These are phyloP conservation scores for Penicillium sp. DNA, from an alignment of 2,329 filamentous ascomycete species.

Conservation along the genomic window DNA sequence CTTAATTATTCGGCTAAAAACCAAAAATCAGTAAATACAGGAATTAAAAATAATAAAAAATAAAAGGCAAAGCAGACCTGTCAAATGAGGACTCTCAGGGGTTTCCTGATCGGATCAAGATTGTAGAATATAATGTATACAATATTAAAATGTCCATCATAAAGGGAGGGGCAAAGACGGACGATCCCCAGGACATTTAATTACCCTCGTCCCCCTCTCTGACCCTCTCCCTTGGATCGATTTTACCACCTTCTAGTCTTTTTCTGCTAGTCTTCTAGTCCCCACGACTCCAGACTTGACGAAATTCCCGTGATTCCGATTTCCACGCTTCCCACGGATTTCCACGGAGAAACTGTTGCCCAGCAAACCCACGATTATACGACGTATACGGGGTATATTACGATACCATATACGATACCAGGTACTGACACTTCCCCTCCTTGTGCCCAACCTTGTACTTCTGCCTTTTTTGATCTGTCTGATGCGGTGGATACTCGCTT, in stretches of 20 bases:
- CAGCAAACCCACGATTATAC: too few relatives aligned
- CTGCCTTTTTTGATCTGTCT: constrained; percentile 21
- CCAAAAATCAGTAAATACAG: constrained; percentile 1
- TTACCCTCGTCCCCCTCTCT: neutral
- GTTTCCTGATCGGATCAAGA: neutral
- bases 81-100: constrained; percentile 22
- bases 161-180: constrained; percentile 25
- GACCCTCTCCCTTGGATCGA: neutral
- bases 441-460: constrained; percentile 13
- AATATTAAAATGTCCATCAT: neutral
- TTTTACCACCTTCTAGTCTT: constrained; percentile 3
- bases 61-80: constrained; percentile 26
- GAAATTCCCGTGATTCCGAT: too few relatives aligned
- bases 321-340: too few relatives aligned
- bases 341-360: too few relatives aligned
- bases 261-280: neutral
- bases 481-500: constrained; percentile 12
- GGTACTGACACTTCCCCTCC: constrained; percentile 5
- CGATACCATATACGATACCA: neutral
- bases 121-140: neutral
- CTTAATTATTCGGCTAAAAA: neutral
- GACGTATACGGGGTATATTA: neutral
- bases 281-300: neutral
- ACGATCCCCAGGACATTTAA: constrained; percentile 14
- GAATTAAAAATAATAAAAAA: neutral